Evolutionary conservation across 768 basidiomycete species (phyloP).

Genomic region (Phallus indusiatus): DNA sequence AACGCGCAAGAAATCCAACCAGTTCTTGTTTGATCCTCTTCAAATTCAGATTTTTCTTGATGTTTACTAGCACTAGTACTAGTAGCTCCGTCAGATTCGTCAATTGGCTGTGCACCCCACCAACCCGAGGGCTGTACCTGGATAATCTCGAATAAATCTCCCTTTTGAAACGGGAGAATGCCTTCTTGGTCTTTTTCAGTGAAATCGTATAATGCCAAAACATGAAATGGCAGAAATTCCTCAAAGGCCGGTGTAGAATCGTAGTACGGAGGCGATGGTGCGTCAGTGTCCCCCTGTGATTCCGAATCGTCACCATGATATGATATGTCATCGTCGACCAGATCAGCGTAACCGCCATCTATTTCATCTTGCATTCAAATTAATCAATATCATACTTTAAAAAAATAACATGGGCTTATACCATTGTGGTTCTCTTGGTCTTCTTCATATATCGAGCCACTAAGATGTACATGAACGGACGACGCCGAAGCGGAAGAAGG

Average conservation of each 20-base stretch:
- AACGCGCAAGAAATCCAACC: conserved; percentile 76
- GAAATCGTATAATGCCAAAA: conserved; percentile 63
- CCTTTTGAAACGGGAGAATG: conserved; percentile 46
- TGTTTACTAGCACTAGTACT: neutral
- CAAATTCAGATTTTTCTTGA: neutral
- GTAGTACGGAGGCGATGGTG: neutral
- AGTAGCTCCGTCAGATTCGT: conserved; percentile 17
- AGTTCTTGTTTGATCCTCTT: conserved; percentile 21
- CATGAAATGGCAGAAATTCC: conserved; percentile 30
- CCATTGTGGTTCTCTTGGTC: neutral
- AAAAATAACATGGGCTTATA: neutral
- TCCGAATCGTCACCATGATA: neutral
- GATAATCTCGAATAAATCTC: conserved; percentile 60
- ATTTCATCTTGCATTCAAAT: neutral
- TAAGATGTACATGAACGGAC: neutral
- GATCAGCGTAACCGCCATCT: neutral
- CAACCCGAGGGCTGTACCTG: conserved; percentile 65
- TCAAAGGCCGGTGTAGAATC: neutral
- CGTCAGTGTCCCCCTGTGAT: no score
- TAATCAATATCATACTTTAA: neutral
- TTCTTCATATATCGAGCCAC: neutral
- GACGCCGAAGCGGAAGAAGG: neutral
- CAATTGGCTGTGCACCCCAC: conserved; percentile 63
- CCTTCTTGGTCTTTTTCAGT: conserved; percentile 49
- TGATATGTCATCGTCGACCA: neutral